Percentiles rank a stretch among this genome's conserved stretches.
Evolutionary conservation across 257 asterid genomes (phyloP).

Genomic region (Apocynum venetum): DNA sequence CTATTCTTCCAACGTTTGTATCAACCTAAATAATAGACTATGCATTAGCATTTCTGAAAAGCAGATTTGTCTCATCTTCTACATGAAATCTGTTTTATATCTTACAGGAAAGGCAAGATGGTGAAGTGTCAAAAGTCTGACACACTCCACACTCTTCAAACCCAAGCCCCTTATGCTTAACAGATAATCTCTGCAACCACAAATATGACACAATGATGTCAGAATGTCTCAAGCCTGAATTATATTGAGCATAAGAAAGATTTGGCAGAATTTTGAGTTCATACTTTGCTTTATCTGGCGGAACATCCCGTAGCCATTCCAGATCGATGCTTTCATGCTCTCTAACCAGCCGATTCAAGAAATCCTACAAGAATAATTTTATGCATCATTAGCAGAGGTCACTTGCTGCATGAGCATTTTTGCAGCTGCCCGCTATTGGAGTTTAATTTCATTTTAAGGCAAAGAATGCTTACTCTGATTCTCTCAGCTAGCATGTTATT

Average conservation of each 20-base stretch:
- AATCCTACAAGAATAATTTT: slow-evolving; percentile 51
- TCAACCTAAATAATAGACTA: slow-evolving; percentile 60
- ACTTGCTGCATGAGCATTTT: slow-evolving; percentile 1
- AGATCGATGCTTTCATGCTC: slow-evolving; percentile 88
- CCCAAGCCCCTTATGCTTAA: slow-evolving; percentile 93
- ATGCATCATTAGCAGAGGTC: slow-evolving; percentile 21
- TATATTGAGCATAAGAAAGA: slow-evolving; percentile 10
- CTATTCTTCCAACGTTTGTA: slow-evolving; percentile 97
- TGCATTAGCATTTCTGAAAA: slow-evolving; percentile 16
- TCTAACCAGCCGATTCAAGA: slow-evolving; percentile 72
- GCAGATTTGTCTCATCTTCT: neutral
- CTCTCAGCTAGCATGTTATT: slow-evolving; percentile 89
- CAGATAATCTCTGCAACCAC: slow-evolving; percentile 75
- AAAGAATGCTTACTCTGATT: slow-evolving; percentile 54
- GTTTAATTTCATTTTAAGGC: slow-evolving; percentile 6
- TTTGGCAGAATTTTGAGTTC: slow-evolving; percentile 17
- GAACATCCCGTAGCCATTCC: slow-evolving; percentile 93
- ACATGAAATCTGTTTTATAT: slow-evolving; percentile 14
- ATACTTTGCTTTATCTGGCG: slow-evolving; percentile 96
- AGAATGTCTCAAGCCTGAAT: slow-evolving; percentile 7
- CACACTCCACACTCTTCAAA: slow-evolving; percentile 94
- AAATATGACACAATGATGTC: slow-evolving; percentile 17
- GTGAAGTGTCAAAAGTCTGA: slow-evolving; percentile 95
- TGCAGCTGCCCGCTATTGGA: slow-evolving; percentile 6
- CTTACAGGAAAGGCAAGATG: slow-evolving; percentile 99